Evolutionary conservation across 352 stramenopile species (phyloP), one percentile per base, ranked within the genome.

Genomic region (Thalassiosira exigua): DNA sequence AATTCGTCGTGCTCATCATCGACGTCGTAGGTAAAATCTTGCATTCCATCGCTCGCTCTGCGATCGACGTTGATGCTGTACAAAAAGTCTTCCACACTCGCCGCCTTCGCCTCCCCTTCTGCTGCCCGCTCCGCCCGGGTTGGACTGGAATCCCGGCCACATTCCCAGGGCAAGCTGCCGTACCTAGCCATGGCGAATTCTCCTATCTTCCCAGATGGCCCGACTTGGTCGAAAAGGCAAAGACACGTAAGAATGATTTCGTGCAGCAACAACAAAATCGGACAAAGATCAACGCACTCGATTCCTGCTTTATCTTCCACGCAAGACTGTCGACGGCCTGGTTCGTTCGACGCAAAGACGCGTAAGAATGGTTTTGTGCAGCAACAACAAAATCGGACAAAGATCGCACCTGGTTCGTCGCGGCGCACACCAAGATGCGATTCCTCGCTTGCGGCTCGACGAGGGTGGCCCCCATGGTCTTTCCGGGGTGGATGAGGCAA

Each of bases 281-380:
- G n/a, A n/a, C n/a, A n/a, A n/a, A 29, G 39, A 19, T 29, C 4
- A 59, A 32, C 11, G 27, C 60, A 69, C 60, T n/a, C 17, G 68
- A 70, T 32, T 60, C 58, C 56, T 79, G 65, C 17, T 85, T 83
- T 26, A 87, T 87, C 51, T 87, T 84, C 69, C 71, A 87, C 19
- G 75, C 69, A 21, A 87, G 56, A 42, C 48, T 71, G 42, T 87
- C 81, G 11, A 87, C 81, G 11, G 81, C 81, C 52, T 78, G 57
- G 69, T 87, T 87, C 33, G 81, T 82, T 19, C n/a, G n/a, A n/a
- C n/a, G n/a, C n/a, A n/a, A n/a, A n/a, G n/a, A n/a, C n/a, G n/a
- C n/a, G n/a, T n/a, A n/a, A n/a, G n/a, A n/a, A n/a, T n/a, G n/a
- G n/a, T n/a, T n/a, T n/a, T n/a, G n/a, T n/a, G n/a, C n/a, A n/a